Evolutionary conservation across 2,329 filamentous ascomycete genomes (phyloP), one percentile per base, ranked within the genome.

Genomic region (Lachnellula occidentalis): DNA sequence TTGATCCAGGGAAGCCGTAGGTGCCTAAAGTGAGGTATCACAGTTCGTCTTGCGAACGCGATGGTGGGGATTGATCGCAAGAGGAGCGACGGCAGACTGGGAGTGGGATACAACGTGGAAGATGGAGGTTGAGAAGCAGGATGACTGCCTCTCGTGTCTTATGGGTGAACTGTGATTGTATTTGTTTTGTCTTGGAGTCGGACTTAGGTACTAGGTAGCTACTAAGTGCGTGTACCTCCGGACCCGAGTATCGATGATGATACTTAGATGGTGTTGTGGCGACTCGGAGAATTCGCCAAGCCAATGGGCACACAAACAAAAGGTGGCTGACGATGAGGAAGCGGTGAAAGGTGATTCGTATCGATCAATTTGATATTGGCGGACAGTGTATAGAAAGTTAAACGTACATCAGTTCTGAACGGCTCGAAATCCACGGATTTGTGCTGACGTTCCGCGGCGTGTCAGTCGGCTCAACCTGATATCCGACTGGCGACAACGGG

Each of bases 51-150:
- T 58, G 58, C 64, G 61, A 69, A 56, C 31, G 52, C 54, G 52
- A 66, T 62, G n/a, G 48, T 51, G 17, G 64, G 54, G 31, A 64
- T 37, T 57, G 63, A 63, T 64, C 67, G 66, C 66, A 68, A 50
- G 41, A 67, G 48, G 34, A 67, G 64, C 66, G 65, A 66, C 50
- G 68, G 67, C 53, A 69, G 61, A 34, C 55, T 60, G 31, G 61
- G 55, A 53, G 65, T 56, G 59, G 61, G 59, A 60, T 63, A 61
- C 71, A 75, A 69, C 51, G 66, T 72, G 68, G 66, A 61, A 48
- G 54, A 56, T 50, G 42, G 36, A 41, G 36, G 24, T 34, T 49
- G 65, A 61, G 63, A 66, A 56, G 58, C 55, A 59, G 58, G 19
- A 27, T 43, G 27, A 34, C 53, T 55, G 54, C 59, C 66, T 58